These are phyloP conservation scores for Paracoccidioides lutzii DNA, from an alignment of 2,329 filamentous ascomycete genomes.

Conservation along the genomic window DNA sequence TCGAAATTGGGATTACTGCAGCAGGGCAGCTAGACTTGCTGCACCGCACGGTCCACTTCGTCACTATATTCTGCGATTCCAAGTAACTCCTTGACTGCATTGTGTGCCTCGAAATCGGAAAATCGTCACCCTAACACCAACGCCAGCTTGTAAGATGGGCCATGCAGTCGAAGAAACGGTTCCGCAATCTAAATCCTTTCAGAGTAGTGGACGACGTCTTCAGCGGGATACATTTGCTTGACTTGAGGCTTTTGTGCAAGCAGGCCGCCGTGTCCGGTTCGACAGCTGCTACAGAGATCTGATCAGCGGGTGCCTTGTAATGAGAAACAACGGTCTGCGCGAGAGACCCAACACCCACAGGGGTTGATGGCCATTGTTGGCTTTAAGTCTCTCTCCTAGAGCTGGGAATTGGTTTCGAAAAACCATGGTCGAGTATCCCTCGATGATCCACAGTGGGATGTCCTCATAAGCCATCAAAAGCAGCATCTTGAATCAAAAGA, in stretches of 20 bases:
- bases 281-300: conserved; percentile 46
- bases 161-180: conserved; percentile 55
- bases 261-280: conserved; percentile 55
- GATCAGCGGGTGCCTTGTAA: conserved; percentile 39
- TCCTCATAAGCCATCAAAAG: conserved; percentile 53
- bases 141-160: conserved; percentile 43
- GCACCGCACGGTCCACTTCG: conserved; percentile 51
- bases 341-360: conserved; percentile 61
- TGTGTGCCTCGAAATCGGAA: conserved; percentile 51
- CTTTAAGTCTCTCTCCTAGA: conserved; percentile 28
- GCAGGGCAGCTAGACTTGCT: conserved; percentile 43
- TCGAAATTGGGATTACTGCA: conserved; percentile 31
- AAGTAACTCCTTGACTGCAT: conserved; percentile 46
- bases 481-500: conserved; percentile 56
- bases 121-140: conserved; percentile 49
- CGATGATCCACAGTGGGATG: conserved; percentile 60
- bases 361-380: conserved; percentile 44
- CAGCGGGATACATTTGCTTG: conserved; percentile 38
- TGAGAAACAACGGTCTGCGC: conserved; percentile 55
- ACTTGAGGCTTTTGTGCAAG: conserved; percentile 36
- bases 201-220: conserved; percentile 54
- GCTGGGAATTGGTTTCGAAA: conserved; percentile 51
- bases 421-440: conserved; percentile 65
- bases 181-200: conserved; percentile 62
- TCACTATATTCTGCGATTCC: conserved; percentile 28